These are phyloP conservation scores for Wickerhamomyces ciferrii DNA, from an alignment of 805 yeast genomes.

Conservation along the genomic window DNA sequence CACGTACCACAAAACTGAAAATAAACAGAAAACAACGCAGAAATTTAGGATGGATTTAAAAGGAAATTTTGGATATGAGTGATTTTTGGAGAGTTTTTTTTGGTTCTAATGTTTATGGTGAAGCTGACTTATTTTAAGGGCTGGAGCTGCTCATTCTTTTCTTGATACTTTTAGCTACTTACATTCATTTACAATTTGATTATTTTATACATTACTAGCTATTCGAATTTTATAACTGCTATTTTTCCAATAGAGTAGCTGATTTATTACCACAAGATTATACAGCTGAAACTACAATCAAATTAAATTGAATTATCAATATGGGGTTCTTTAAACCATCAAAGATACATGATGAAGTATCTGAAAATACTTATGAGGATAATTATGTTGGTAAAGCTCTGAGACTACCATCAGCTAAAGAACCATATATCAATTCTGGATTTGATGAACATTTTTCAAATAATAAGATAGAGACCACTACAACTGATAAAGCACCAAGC, in stretches of 20 bases:
- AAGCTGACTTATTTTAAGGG: no score
- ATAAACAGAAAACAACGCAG: no score
- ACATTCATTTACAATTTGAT: not conserved
- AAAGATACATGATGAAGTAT: not conserved
- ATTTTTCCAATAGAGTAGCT: no score
- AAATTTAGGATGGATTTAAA: no score
- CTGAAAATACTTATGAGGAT: not conserved
- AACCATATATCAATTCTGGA: constrained; percentile 1
- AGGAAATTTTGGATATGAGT: no score
- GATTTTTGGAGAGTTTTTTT: no score
- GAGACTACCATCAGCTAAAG: constrained; percentile 6
- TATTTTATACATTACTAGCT: no score
- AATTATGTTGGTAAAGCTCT: constrained; percentile 2
- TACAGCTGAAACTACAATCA: no score
- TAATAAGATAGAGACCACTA: not conserved
- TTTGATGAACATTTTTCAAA: constrained; percentile 3
- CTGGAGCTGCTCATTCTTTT: not conserved
- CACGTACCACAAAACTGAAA: not conserved
- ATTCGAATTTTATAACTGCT: no score
- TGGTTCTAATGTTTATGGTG: no score
- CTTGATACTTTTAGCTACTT: not conserved
- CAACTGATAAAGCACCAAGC: not conserved
- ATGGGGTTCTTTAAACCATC: constrained; percentile 7
- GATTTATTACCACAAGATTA: no score
- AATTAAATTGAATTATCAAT: not conserved